These are phyloP conservation scores for Dendrothele bispora DNA, from an alignment of 768 basidiomycete genomes.

Conservation along the genomic window DNA sequence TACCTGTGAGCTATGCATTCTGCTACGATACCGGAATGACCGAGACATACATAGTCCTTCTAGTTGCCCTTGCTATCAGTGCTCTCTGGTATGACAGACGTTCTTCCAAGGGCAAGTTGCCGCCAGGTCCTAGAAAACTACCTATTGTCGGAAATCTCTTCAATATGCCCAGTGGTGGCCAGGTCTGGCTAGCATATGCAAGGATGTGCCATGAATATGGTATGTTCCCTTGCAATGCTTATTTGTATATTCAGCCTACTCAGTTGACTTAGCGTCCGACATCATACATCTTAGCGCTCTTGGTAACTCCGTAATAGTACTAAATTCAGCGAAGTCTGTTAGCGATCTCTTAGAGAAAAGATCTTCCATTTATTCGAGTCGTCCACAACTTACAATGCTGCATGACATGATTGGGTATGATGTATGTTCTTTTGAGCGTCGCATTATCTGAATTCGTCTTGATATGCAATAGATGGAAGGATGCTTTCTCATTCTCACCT, in stretches of 20 bases:
- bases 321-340: constrained; percentile 30
- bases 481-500: not conserved
- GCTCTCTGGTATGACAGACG: too few relatives aligned
- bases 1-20: too few relatives aligned
- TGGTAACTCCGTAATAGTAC: constrained; percentile 28
- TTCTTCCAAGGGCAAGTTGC: too few relatives aligned
- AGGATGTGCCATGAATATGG: constrained; percentile 18
- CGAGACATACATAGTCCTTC: too few relatives aligned
- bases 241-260: not conserved
- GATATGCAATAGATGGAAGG: constrained; percentile 6
- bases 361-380: constrained; percentile 32
- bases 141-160: constrained; percentile 18
- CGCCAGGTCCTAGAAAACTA: constrained; percentile 14
- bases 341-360: constrained; percentile 34
- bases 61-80: too few relatives aligned
- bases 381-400: constrained; percentile 12
- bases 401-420: constrained; percentile 13
- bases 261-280: constrained; percentile 16
- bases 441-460: not conserved
- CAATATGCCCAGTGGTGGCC: constrained; percentile 11
- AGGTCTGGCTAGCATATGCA: constrained; percentile 17
- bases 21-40: too few relatives aligned
- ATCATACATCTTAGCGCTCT: constrained; percentile 23
- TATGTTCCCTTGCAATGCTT: not conserved
- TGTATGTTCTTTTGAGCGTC: not conserved